These are phyloP conservation scores for Strobilomyces confusus DNA, from an alignment of 768 basidiomycete species.

Conservation along the genomic window DNA sequence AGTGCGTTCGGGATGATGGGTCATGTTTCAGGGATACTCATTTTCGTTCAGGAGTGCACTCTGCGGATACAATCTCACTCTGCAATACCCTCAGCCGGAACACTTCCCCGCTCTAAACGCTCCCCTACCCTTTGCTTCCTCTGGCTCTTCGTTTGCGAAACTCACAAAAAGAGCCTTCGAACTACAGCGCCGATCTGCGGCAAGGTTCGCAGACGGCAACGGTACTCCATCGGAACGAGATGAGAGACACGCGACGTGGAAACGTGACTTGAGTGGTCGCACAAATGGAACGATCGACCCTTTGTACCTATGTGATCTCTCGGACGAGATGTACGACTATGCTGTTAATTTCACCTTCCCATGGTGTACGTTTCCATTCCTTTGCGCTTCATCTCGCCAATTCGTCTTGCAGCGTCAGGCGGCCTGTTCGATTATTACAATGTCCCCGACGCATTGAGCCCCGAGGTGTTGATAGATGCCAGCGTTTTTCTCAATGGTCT, in stretches of 20 bases:
- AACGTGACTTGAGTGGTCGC: conserved; percentile 47
- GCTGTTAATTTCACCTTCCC: conserved; percentile 68
- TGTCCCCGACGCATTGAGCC: conserved; percentile 40
- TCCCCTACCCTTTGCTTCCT: not conserved
- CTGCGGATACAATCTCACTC: conserved; percentile 63
- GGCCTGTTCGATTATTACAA: conserved; percentile 47
- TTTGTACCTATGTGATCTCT: conserved; percentile 58
- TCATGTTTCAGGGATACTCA: not conserved
- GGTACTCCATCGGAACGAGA: conserved; percentile 8
- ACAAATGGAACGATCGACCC: conserved; percentile 57
- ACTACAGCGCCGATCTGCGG: conserved; percentile 1
- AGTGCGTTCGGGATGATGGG: conserved; percentile 41
- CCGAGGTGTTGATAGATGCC: conserved; percentile 45
- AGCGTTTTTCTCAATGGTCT: conserved; percentile 56
- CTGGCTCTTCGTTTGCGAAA: not conserved
- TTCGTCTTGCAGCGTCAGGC: conserved; percentile 11
- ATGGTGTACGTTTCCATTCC: conserved; percentile 36
- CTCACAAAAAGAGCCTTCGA: conserved; percentile 12
- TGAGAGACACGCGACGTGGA: conserved; percentile 30
- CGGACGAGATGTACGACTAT: conserved; percentile 63
- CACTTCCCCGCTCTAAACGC: conserved; percentile 38
- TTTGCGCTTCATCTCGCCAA: too few species aligned
- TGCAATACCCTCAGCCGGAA: conserved; percentile 62
- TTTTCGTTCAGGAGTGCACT: conserved; percentile 42
- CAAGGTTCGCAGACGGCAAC: conserved; percentile 8